These are phyloP conservation scores for Penicillium goetzii DNA, from an alignment of 495 filamentous ascomycete genomes.

Conservation along the genomic window DNA sequence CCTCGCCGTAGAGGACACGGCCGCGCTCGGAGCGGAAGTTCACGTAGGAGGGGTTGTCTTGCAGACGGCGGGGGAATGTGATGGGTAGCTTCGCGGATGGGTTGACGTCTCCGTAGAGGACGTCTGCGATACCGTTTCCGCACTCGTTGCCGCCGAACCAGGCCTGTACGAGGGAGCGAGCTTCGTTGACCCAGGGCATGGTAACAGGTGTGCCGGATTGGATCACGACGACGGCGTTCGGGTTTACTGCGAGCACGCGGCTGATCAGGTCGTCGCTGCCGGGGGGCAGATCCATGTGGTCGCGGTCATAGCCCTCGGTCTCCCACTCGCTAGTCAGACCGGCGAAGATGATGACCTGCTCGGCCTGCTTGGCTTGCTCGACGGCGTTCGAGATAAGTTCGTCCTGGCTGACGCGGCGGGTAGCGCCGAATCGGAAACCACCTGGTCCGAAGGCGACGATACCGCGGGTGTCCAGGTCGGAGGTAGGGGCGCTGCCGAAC, in stretches of 20 bases:
- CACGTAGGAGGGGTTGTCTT: slow-evolving; percentile 71
- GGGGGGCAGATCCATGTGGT: slow-evolving; percentile 73
- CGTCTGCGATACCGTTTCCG: slow-evolving; percentile 56
- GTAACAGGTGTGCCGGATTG: slow-evolving; percentile 79
- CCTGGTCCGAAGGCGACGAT: slow-evolving; percentile 61
- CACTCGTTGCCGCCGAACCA: slow-evolving; percentile 69
- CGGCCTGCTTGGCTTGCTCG: slow-evolving; percentile 61
- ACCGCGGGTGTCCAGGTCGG: slow-evolving; percentile 50
- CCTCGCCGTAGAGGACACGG: slow-evolving; percentile 73
- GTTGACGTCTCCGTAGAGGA: slow-evolving; percentile 63
- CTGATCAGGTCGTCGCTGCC: slow-evolving; percentile 70
- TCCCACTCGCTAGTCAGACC: slow-evolving; percentile 85
- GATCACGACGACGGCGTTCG: slow-evolving; percentile 72
- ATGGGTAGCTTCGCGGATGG: slow-evolving; percentile 58
- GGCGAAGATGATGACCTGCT: slow-evolving; percentile 73
- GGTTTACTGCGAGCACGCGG: slow-evolving; percentile 66
- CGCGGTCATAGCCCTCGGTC: slow-evolving; percentile 77
- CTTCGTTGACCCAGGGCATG: slow-evolving; percentile 75
- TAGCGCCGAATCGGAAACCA: slow-evolving; percentile 74
- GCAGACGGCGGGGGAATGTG: slow-evolving; percentile 62
- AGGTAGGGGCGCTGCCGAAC: slow-evolving; percentile 61
- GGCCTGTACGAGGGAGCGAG: slow-evolving; percentile 68
- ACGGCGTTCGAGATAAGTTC: slow-evolving; percentile 53
- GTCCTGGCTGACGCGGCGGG: slow-evolving; percentile 11
- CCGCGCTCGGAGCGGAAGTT: slow-evolving; percentile 75